These are phyloP conservation scores for Eragrostis nindensis DNA, from an alignment of 176 grass and related monocot species.

Conservation along the genomic window DNA sequence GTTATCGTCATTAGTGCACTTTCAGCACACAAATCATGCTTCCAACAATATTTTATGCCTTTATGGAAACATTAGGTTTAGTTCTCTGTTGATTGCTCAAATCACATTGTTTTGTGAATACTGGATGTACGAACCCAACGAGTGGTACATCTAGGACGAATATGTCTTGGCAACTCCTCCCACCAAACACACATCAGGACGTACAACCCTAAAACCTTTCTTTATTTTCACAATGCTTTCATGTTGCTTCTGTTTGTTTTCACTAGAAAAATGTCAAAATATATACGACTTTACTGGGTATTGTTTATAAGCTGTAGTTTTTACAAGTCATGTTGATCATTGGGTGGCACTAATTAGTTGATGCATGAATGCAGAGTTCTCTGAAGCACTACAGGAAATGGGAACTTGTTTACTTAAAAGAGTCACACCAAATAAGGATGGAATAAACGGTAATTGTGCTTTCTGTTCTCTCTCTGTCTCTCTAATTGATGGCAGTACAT, in stretches of 20 bases:
- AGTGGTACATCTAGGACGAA: not conserved
- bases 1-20: not conserved
- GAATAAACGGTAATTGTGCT: slow-evolving; percentile 70
- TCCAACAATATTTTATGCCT: not conserved
- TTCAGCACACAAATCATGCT: not conserved
- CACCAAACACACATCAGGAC: not conserved
- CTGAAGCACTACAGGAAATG: slow-evolving; percentile 90
- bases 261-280: not conserved
- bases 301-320: slow-evolving; percentile 9
- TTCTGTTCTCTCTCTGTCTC: slow-evolving; percentile 13
- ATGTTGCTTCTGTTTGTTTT: not conserved
- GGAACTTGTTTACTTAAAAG: slow-evolving; percentile 93
- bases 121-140: too few relatives aligned
- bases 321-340: not conserved
- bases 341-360: slow-evolving; percentile 11
- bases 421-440: slow-evolving; percentile 80
- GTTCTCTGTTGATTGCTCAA: slow-evolving; percentile 10
- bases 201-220: not conserved
- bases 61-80: not conserved
- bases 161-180: not conserved
- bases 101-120: slow-evolving; percentile 7
- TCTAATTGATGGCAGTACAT: slow-evolving; percentile 9
- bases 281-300: not conserved
- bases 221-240: slow-evolving; percentile 1
- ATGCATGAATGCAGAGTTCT: slow-evolving; percentile 75